Conservation (phyloP, 2,329 filamentous ascomycete species). For the Fusarium staphyleae region DNA sequence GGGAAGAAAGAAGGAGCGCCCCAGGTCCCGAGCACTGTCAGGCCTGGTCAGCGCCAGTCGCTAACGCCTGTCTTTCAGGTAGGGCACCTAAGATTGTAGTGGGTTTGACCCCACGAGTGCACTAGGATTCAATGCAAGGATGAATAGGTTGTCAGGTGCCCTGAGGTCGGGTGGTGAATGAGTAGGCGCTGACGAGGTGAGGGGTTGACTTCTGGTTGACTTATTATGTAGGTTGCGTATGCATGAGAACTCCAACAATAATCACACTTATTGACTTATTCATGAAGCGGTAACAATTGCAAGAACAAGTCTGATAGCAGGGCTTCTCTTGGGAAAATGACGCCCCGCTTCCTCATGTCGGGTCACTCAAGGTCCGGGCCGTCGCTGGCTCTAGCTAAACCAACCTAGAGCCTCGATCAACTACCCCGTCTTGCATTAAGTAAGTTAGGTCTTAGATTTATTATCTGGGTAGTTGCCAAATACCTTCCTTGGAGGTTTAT, state of each 20-base stretch:
- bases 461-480: background rate
- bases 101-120: slow-evolving; percentile 1
- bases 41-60: slow-evolving; percentile 18
- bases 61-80: slow-evolving; percentile 30
- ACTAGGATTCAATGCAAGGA: slow-evolving; percentile 8
- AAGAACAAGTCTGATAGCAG: background rate
- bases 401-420: too few species aligned
- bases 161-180: too few species aligned
- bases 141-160: too few species aligned
- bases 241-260: background rate
- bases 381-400: slow-evolving; percentile 8
- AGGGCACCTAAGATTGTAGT: slow-evolving; percentile 25
- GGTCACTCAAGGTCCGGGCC: slow-evolving; percentile 22
- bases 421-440: background rate
- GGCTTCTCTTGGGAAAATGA: background rate
- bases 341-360: slow-evolving; percentile 4
- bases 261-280: background rate
- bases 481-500: slow-evolving; percentile 2
- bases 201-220: background rate
- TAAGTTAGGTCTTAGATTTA: background rate
- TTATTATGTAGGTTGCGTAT: too few species aligned
- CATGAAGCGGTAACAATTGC: background rate
- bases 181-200: background rate
- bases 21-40: slow-evolving; percentile 24
- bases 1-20: slow-evolving; percentile 34